These are phyloP conservation scores for Ramaria sp. DNA, from an alignment of 768 basidiomycete genomes.

Conservation along the genomic window DNA sequence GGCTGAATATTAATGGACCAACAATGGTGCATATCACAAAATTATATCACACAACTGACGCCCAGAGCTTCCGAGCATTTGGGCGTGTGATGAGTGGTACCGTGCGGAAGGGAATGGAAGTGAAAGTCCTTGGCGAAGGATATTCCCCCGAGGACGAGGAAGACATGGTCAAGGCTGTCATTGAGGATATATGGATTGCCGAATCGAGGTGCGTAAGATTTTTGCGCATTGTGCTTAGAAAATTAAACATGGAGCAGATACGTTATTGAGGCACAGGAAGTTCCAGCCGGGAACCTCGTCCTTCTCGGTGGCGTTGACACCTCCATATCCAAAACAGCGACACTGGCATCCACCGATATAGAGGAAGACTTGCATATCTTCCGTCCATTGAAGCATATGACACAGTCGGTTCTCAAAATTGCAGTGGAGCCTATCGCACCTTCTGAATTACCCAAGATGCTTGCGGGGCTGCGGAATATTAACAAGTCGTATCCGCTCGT, in stretches of 20 bases:
- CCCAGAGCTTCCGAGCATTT: slow-evolving; percentile 92
- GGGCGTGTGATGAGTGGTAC: slow-evolving; percentile 93
- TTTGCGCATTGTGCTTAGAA: not conserved
- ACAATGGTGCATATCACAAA: slow-evolving; percentile 91
- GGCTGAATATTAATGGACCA: slow-evolving; percentile 75
- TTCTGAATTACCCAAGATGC: slow-evolving; percentile 97
- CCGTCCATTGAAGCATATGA: slow-evolving; percentile 92
- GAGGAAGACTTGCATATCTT: slow-evolving; percentile 91
- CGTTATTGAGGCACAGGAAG: slow-evolving; percentile 79
- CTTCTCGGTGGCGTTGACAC: slow-evolving; percentile 88
- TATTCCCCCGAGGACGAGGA: slow-evolving; percentile 99
- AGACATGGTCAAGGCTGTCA: slow-evolving; percentile 79
- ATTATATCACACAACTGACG: slow-evolving; percentile 93
- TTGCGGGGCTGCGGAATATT: slow-evolving; percentile 90
- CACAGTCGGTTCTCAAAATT: slow-evolving; percentile 92
- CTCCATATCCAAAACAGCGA: slow-evolving; percentile 93
- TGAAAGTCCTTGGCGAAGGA: slow-evolving; percentile 97
- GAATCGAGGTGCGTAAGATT: slow-evolving; percentile 62
- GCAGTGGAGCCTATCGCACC: slow-evolving; percentile 98
- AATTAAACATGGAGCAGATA: slow-evolving; percentile 57
- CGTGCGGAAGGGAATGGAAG: slow-evolving; percentile 63
- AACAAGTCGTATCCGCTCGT: slow-evolving; percentile 97
- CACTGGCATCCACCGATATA: slow-evolving; percentile 59
- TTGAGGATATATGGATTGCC: slow-evolving; percentile 85
- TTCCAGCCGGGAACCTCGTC: slow-evolving; percentile 86